These are phyloP conservation scores for Lodderomyces parapsilosis DNA, from an alignment of 1,139 yeast species.

Conservation along the genomic window DNA sequence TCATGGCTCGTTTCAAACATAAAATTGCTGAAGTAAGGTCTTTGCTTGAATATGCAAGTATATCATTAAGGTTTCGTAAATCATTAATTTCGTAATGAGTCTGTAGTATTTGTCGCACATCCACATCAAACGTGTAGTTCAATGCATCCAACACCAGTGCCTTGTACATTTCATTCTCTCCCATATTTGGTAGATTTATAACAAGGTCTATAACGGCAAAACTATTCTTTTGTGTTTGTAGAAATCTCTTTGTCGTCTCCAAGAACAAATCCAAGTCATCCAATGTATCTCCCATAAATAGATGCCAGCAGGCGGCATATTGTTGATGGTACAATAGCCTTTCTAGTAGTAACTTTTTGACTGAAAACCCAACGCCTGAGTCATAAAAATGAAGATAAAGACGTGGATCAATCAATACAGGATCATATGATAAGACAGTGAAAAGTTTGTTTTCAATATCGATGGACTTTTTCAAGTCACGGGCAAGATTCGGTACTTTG, in stretches of 20 bases:
- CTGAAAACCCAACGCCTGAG: slow-evolving; percentile 20
- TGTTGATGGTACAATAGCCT: slow-evolving; percentile 32
- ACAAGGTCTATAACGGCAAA: slow-evolving; percentile 13
- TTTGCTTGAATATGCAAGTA: slow-evolving; percentile 1
- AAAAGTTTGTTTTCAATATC: slow-evolving; percentile 32
- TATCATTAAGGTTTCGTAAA: slow-evolving; percentile 1
- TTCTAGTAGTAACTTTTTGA: slow-evolving; percentile 22
- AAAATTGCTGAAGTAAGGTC: slow-evolving; percentile 4
- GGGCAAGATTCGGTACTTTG: slow-evolving; percentile 18
- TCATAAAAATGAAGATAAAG: slow-evolving; percentile 25
- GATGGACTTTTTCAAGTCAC: slow-evolving; percentile 15
- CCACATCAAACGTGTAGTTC: slow-evolving; percentile 1
- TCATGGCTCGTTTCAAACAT: slow-evolving; percentile 9
- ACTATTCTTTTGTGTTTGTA: slow-evolving; percentile 4
- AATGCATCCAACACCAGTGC: slow-evolving; percentile 10
- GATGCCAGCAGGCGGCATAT: slow-evolving; percentile 32
- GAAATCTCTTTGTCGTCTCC: slow-evolving; percentile 15
- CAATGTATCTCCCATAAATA: slow-evolving; percentile 28
- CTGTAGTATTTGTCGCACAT: slow-evolving; percentile 2
- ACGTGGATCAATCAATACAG: slow-evolving; percentile 30
- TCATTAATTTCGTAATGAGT: slow-evolving; percentile 5
- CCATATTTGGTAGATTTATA: slow-evolving; percentile 9
- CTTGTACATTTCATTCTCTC: slow-evolving; percentile 6
- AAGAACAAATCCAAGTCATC: slow-evolving; percentile 39
- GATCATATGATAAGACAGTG: slow-evolving; percentile 32